Base-by-base conservation (phyloP, 371 early-diverging fungal genomes). In the Actinomortierella wolfii region DNA sequence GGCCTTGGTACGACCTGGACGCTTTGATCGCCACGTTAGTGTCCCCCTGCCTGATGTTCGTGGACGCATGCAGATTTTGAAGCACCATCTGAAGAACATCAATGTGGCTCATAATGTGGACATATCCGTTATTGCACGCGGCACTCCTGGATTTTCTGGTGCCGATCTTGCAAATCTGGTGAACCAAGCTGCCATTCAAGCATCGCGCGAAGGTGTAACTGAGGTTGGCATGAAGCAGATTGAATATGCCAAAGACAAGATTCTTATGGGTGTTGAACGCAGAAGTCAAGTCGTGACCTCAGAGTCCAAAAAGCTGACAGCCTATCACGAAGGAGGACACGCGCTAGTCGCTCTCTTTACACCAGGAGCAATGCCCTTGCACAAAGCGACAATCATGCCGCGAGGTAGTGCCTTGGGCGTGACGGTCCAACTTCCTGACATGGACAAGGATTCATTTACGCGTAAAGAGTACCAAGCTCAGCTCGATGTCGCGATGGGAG, bases 301-400 rank as follows among this genome's bases (percentile, higher is more conserved):
- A 26, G 90, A 95, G 52, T 88, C 83, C 68, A 94, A 94, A 65
- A 81, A 83, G 24, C 73, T 94, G 34, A 98, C 98, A 2, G 98
- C 99, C 1, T 98, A 96, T 68, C 99, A 99, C 71, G 99, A 99
- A 78, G 97, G 97, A 34, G 99, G 99, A 0, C 99, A 99, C 77
- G 92, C 99, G 0, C 80, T 99, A 39, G 96, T 95, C 3, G 98
- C 98, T 3, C 84, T 94, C 62, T 94, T 91, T 79, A 97, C 97
- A n/a, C 86, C 89, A 7, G 96, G 96, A 5, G 96, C 99, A 8
- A 87, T 92, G 86, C 96, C 97, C n/a, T 74, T 99, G 56, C 97
- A 98, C 81, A 99, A 99, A 74, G 98, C 97, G 2, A 98, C 98
- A 3, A 94, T 98, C 44, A 97, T 98, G 82, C 99, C 99, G 9